A percentile compares a stretch with the other conserved stretches of the same genome.
Evolutionary conservation across 257 asterid genomes (phyloP).

Genomic region (Jacaranda mimosifolia): DNA sequence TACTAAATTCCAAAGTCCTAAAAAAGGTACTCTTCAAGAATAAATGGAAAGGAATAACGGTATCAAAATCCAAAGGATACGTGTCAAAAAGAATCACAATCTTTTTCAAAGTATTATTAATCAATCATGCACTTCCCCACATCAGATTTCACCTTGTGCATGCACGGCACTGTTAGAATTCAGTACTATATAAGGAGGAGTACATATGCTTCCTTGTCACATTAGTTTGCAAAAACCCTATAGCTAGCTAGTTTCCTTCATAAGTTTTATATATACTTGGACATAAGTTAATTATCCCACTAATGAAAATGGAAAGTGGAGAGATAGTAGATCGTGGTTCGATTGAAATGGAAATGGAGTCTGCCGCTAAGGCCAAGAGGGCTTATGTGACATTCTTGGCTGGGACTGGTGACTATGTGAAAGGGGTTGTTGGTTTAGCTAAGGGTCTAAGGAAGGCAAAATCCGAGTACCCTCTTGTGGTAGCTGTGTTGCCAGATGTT

Average conservation of each 20-base stretch:
- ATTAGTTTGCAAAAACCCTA: not conserved
- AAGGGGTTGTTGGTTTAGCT: slow-evolving; percentile 55
- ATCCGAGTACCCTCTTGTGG: slow-evolving; percentile 41
- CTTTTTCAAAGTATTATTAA: slow-evolving; percentile 30
- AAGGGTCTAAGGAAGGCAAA: slow-evolving; percentile 49
- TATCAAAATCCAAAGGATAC: slow-evolving; percentile 20
- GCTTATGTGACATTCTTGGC: slow-evolving; percentile 53
- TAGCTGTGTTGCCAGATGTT: slow-evolving; percentile 46
- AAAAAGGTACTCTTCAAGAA: not conserved
- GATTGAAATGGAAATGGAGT: not conserved
- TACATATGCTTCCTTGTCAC: not conserved
- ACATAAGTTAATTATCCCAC: not conserved
- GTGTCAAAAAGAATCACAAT: slow-evolving; percentile 22
- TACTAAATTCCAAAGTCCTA: slow-evolving; percentile 4
- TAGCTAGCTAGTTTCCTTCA: not conserved
- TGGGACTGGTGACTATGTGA: slow-evolving; percentile 48
- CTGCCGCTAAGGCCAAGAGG: slow-evolving; percentile 4
- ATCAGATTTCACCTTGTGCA: not conserved
- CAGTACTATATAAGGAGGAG: slow-evolving; percentile 6
- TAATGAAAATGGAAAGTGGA: slow-evolving; percentile 4
- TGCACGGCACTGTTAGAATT: slow-evolving; percentile 14
- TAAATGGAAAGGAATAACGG: slow-evolving; percentile 13
- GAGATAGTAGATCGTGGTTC: not conserved
- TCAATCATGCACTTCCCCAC: slow-evolving; percentile 24
- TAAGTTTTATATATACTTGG: not conserved